Percentiles rank a stretch among this genome's conserved stretches.
phyloP scores from a whole-genome alignment of 768 basidiomycete genomes.

The Macrolepiota dolichaula region DNA sequence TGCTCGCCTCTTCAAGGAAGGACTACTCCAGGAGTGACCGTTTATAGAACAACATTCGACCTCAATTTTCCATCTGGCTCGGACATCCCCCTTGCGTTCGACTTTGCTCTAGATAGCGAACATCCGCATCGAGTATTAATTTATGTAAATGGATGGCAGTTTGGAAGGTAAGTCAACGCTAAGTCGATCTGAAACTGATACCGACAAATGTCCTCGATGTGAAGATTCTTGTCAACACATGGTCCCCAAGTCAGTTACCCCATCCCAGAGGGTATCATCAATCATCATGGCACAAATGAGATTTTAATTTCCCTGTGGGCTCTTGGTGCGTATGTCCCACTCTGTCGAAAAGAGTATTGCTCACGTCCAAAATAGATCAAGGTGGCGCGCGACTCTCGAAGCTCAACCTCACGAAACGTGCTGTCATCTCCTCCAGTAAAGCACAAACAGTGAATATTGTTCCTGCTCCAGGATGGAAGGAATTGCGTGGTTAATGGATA shows the following conservation, averaged over 20 bases:
- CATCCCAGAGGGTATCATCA: slow-evolving; percentile 33
- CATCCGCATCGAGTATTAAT: slow-evolving; percentile 61
- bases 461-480: slow-evolving; percentile 29
- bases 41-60: slow-evolving; percentile 59
- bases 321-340: slow-evolving; percentile 20
- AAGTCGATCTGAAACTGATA: neutral
- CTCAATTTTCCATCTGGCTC: slow-evolving; percentile 45
- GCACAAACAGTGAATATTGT: slow-evolving; percentile 23
- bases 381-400: slow-evolving; percentile 26
- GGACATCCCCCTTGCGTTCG: slow-evolving; percentile 59
- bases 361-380: slow-evolving; percentile 13
- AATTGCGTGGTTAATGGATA: slow-evolving; percentile 17
- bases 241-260: slow-evolving; percentile 47
- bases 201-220: neutral
- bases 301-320: slow-evolving; percentile 33
- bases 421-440: slow-evolving; percentile 26
- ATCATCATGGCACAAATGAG: slow-evolving; percentile 32
- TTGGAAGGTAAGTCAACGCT: slow-evolving; percentile 31
- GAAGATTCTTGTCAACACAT: slow-evolving; percentile 36
- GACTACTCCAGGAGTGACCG: slow-evolving; percentile 51
- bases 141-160: slow-evolving; percentile 74
- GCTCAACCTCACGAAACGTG: slow-evolving; percentile 26
- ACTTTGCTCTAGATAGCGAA: slow-evolving; percentile 44
- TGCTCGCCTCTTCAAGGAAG: slow-evolving; percentile 45
- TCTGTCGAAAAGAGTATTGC: neutral